These are phyloP conservation scores for Lasiosphaeriaceae sp. DNA, from an alignment of 495 filamentous ascomycete species.

Conservation along the genomic window DNA sequence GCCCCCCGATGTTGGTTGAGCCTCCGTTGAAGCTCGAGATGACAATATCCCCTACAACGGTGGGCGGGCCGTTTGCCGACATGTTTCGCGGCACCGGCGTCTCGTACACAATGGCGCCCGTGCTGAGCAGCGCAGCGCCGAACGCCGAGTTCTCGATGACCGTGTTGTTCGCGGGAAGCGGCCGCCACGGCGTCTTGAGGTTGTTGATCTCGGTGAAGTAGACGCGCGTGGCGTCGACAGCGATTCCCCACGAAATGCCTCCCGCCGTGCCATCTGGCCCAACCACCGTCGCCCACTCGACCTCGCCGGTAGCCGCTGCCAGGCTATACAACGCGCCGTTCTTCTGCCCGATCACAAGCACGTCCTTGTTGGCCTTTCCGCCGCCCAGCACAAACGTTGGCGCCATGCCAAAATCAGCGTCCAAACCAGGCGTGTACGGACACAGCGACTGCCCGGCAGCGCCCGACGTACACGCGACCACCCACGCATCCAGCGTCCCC, in stretches of 20 bases:
- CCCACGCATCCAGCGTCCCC: slow-evolving; percentile 28
- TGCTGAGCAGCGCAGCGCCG: slow-evolving; percentile 25
- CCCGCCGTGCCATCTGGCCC: slow-evolving; percentile 24
- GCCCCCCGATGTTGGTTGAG: neutral
- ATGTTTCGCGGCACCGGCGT: neutral
- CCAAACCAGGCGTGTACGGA: slow-evolving; percentile 29
- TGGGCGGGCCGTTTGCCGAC: slow-evolving; percentile 1
- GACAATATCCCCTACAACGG: slow-evolving; percentile 10
- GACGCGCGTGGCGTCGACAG: slow-evolving; percentile 28
- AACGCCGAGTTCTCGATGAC: slow-evolving; percentile 26
- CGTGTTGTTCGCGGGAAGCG: slow-evolving; percentile 10
- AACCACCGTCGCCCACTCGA: slow-evolving; percentile 29
- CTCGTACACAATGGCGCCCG: slow-evolving; percentile 15
- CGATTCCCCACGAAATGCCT: slow-evolving; percentile 38
- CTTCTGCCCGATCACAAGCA: slow-evolving; percentile 37
- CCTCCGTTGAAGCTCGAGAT: neutral
- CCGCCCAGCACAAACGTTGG: slow-evolving; percentile 30
- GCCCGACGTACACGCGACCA: slow-evolving; percentile 24
- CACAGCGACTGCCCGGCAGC: slow-evolving; percentile 22
- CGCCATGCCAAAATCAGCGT: slow-evolving; percentile 44
- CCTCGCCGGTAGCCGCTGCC: slow-evolving; percentile 23
- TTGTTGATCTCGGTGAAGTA: slow-evolving; percentile 36
- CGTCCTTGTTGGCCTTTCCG: slow-evolving; percentile 15
- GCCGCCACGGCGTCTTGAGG: slow-evolving; percentile 11
- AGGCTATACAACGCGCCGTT: slow-evolving; percentile 35